Conservation (phyloP, 371 early-diverging fungal genomes). For the Syncephalastrum racemosum region DNA sequence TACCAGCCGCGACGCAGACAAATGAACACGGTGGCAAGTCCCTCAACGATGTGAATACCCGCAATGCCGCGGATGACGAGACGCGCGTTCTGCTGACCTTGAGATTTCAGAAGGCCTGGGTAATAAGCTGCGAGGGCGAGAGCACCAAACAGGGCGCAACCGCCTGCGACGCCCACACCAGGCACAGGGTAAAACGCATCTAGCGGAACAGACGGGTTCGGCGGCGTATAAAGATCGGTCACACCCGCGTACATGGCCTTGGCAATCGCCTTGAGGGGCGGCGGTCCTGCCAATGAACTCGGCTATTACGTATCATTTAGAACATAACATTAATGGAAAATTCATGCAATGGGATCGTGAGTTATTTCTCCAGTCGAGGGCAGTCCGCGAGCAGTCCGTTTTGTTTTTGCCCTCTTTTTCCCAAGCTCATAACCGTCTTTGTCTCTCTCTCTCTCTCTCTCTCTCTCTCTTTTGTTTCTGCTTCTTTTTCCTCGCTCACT, state of each 20-base stretch:
- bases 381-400: slow-evolving; percentile 8
- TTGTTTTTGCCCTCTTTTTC: slow-evolving; percentile 5
- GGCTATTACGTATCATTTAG: slow-evolving; percentile 22
- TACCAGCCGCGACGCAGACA: slow-evolving; percentile 48
- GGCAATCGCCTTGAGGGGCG: slow-evolving; percentile 41
- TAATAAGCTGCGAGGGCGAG: slow-evolving; percentile 4
- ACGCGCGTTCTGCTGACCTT: not conserved
- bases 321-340: not conserved
- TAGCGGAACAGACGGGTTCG: slow-evolving; percentile 29
- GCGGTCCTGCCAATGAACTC: slow-evolving; percentile 40
- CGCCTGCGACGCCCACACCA: slow-evolving; percentile 15
- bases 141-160: slow-evolving; percentile 13
- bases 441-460: not conserved
- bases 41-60: slow-evolving; percentile 24
- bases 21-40: slow-evolving; percentile 17
- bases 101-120: slow-evolving; percentile 2
- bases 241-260: slow-evolving; percentile 40
- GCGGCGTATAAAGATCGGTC: slow-evolving; percentile 33
- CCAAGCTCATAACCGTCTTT: not conserved
- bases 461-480: not conserved
- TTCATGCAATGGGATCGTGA: not conserved
- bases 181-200: slow-evolving; percentile 29
- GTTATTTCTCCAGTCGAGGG: slow-evolving; percentile 35
- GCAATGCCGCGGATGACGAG: slow-evolving; percentile 8
- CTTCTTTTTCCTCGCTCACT: not conserved